Evolutionary conservation across 768 basidiomycete genomes (phyloP).

Genomic region (Amanita molliuscula): DNA sequence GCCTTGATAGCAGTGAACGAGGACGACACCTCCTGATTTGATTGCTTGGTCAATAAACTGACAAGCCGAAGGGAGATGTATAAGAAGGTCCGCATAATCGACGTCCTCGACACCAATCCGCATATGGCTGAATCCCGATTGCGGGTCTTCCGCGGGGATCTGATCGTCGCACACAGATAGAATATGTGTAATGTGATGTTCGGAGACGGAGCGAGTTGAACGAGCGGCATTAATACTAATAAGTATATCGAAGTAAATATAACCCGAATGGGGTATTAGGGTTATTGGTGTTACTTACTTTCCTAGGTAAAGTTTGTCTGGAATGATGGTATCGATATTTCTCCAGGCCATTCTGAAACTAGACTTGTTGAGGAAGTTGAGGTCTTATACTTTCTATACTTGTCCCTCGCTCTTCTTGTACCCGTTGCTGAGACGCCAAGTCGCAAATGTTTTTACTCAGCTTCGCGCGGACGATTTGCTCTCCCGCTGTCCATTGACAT

Average conservation of each 20-base stretch:
- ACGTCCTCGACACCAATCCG: conserved; percentile 64
- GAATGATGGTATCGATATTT: conserved; percentile 59
- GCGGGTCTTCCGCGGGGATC: conserved; percentile 60
- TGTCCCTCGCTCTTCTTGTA: conserved; percentile 7
- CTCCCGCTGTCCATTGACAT: conserved; percentile 3
- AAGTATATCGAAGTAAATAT: conserved; percentile 12
- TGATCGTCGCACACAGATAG: conserved; percentile 67
- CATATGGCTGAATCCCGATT: conserved; percentile 60
- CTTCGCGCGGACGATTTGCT: conserved; percentile 5
- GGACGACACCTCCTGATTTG: conserved; percentile 43
- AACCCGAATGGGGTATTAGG: conserved; percentile 10
- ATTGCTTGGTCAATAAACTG: conserved; percentile 58
- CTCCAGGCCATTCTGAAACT: conserved; percentile 42
- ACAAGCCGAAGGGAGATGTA: conserved; percentile 55
- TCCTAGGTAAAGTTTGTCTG: conserved; percentile 58
- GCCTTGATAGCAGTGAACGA: conserved; percentile 62
- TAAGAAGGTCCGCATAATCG: conserved; percentile 59
- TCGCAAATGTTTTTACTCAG: not conserved
- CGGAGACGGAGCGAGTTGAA: conserved; percentile 60
- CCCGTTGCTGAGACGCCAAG: not conserved
- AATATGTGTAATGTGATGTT: conserved; percentile 72
- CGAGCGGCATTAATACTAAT: conserved; percentile 57
- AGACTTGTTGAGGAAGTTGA: conserved; percentile 11
- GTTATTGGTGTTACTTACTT: conserved; percentile 41
- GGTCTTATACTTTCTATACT: conserved; percentile 10